Base-by-base conservation (phyloP, 371 early-diverging fungal genomes). In the Mucor velutinosus region DNA sequence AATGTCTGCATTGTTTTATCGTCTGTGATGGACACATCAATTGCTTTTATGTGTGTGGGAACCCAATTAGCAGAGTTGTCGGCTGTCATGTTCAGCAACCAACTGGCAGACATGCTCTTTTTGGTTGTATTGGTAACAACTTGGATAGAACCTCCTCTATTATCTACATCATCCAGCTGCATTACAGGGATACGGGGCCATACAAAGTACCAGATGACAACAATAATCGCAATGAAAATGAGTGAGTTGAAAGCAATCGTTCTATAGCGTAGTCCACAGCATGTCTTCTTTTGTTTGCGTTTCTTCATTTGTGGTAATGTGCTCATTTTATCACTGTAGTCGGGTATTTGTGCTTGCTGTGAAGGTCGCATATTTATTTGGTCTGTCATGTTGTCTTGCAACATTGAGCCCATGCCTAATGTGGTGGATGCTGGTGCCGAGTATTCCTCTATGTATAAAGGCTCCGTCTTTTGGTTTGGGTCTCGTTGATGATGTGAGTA, bases 401-500 rank as follows among this genome's bases (percentile, higher is more conserved):
- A 61, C 60, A 78, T 73, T 1, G 78, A 76, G 4, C 71, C 70
- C n/a, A 70, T 63, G 30, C 72, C 72, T 41, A 72, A 67, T 23
- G 51, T 63, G 30, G 56, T 66, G 0, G 70, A 62, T 15, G 66
- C 33, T 10, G 57, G 65, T 33, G 65, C 61, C 23, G 58, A 23
- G 29, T 55, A 58, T 29, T 75, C 70, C 49, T 82, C 82, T 19
- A 82, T 73, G 35, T 82, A 79, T 47, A 82, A 73, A 8, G 82
- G 70, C 33, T 73, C 72, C 10, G 67, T 65, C 30, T 67, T 66
- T 43, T 72, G 62, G 35, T 45, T 55, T 10, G 76, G 76, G 56
- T 82, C 80, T 53, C 75, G 64, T 49, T 53, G 62, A 49, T 82
- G 82, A 55, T 79, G 78, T 32, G 80, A 82, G 47, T 82, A 82